Conservation (phyloP, 495 filamentous ascomycete genomes). For the Copromyces sp. region DNA sequence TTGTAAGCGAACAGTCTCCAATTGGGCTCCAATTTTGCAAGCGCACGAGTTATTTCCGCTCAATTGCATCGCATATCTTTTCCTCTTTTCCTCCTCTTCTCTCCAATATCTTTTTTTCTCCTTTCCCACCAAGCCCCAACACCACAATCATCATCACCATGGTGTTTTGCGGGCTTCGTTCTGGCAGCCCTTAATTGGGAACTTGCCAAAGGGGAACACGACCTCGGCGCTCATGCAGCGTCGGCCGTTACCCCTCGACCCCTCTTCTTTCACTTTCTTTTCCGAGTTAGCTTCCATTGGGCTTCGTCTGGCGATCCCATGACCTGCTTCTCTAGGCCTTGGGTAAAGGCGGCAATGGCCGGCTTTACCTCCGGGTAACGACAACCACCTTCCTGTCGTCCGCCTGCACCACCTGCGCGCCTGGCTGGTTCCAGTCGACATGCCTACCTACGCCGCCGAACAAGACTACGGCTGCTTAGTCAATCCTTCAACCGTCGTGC, state of each 20-base stretch:
- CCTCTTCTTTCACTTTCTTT: not conserved
- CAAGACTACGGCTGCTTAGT: not conserved
- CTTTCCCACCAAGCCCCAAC: not conserved
- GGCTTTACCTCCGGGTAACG: constrained; percentile 16
- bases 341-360: constrained; percentile 26
- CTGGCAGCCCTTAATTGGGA: constrained; percentile 4
- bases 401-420: not conserved
- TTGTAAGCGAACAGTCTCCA: not conserved
- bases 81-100: not conserved
- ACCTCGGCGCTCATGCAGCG: constrained; percentile 4
- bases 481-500: not conserved
- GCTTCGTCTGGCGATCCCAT: not conserved
- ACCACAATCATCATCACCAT: not conserved
- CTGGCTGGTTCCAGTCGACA: not conserved
- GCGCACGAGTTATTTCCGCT: not conserved
- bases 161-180: not conserved
- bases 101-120: not conserved
- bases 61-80: not conserved
- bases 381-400: constrained; percentile 4
- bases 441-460: not conserved
- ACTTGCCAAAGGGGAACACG: not conserved
- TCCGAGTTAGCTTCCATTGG: not conserved
- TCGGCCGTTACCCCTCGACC: not conserved
- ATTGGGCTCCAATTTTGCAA: not conserved
- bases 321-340: constrained; percentile 6